phyloP scores from a whole-genome alignment of 192 early-diverging fungal species.

The Chytriomyces sp. region DNA sequence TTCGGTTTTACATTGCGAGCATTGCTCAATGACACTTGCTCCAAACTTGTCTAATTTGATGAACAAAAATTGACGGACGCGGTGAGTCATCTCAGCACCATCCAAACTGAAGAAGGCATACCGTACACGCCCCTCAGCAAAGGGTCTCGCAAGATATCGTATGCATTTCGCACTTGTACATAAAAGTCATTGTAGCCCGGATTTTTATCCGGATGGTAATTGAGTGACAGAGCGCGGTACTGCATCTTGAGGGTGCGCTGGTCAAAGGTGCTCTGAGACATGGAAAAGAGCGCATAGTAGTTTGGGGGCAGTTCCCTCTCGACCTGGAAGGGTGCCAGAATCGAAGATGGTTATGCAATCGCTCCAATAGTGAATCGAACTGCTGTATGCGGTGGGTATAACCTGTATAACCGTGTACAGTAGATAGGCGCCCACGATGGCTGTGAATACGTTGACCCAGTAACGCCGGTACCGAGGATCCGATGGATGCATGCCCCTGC shows the following conservation, averaged over 20 bases:
- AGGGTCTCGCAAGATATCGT: constrained; percentile 54
- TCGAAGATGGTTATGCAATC: not conserved
- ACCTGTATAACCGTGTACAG: constrained; percentile 48
- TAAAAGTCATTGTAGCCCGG: constrained; percentile 35
- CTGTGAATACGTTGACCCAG: constrained; percentile 41
- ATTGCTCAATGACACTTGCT: constrained; percentile 17
- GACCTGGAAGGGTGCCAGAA: constrained; percentile 19
- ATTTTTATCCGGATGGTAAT: constrained; percentile 54
- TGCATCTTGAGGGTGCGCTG: constrained; percentile 39
- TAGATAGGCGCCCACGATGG: constrained; percentile 43
- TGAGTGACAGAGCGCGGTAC: constrained; percentile 45
- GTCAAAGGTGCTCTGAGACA: constrained; percentile 27
- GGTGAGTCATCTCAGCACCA: not conserved
- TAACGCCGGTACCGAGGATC: constrained; percentile 33
- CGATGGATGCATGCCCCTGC: constrained; percentile 9
- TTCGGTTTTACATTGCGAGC: constrained; percentile 48
- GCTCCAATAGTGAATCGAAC: constrained; percentile 1
- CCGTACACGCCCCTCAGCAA: constrained; percentile 47
- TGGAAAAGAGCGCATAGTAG: constrained; percentile 42
- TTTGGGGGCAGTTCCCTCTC: constrained; percentile 50
- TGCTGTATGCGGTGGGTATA: not conserved
- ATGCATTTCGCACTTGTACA: constrained; percentile 48
- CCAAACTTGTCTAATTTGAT: constrained; percentile 50
- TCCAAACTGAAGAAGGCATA: constrained; percentile 12
- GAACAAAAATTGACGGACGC: not conserved